phyloP scores from a whole-genome alignment of 192 early-diverging fungal species.

The Oehlia diaphana region DNA sequence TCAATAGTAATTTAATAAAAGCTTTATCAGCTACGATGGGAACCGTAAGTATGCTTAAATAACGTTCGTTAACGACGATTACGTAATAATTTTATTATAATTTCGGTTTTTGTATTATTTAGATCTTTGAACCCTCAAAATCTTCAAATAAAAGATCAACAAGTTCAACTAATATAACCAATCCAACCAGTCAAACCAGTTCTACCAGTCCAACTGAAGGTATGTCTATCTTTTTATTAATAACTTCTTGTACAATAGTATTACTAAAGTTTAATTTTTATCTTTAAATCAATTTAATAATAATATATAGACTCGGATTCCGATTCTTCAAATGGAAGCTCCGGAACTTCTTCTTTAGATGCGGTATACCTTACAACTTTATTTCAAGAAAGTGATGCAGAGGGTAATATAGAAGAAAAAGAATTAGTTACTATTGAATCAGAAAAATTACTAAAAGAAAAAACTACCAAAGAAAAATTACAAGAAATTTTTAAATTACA shows the following conservation, averaged over 20 bases:
- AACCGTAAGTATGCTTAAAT: not conserved
- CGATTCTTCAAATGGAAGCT: not conserved
- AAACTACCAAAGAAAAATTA: slow-evolving; percentile 30
- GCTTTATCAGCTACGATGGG: not conserved
- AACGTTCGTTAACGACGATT: too few relatives aligned
- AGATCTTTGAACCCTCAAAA: not conserved
- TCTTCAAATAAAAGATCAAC: not conserved
- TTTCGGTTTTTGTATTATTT: not conserved
- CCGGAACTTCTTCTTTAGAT: not conserved
- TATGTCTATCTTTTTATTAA: not conserved
- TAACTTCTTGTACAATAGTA: too few relatives aligned
- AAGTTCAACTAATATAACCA: not conserved
- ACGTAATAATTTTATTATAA: too few relatives aligned
- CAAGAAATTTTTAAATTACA: slow-evolving; percentile 32
- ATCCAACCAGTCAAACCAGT: not conserved
- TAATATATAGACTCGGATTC: not conserved
- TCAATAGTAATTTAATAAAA: not conserved
- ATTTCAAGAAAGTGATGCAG: not conserved
- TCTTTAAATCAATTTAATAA: not conserved
- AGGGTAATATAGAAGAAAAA: too few relatives aligned
- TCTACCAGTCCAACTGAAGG: not conserved
- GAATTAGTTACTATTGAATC: not conserved
- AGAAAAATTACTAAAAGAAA: slow-evolving; percentile 18
- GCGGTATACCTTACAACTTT: not conserved
- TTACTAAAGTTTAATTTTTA: not conserved